Percentiles rank a stretch among this genome's conserved stretches.
Evolutionary conservation across 148 eudicot genomes (phyloP).

Genomic region (Dysphania ambrosioides): DNA sequence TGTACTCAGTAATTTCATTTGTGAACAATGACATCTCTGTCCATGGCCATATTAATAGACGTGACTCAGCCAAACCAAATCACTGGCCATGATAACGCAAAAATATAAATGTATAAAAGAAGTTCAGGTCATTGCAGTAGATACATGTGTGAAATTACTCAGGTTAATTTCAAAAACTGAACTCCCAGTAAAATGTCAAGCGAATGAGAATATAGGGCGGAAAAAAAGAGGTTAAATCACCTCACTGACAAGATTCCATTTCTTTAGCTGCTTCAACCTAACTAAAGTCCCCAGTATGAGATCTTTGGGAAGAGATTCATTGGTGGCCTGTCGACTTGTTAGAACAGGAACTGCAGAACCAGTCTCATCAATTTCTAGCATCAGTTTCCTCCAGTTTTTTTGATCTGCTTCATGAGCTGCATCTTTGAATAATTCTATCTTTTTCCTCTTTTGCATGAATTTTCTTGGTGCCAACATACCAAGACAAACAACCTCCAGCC

Average conservation of each 20-base stretch:
- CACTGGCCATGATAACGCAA: neutral
- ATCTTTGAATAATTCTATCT: constrained; percentile 68
- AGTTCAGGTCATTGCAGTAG: neutral
- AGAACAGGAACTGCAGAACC: constrained; percentile 76
- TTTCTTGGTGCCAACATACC: constrained; percentile 90
- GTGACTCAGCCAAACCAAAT: neutral
- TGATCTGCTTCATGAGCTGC: constrained; percentile 79
- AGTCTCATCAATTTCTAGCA: constrained; percentile 78
- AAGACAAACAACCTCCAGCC: constrained; percentile 60
- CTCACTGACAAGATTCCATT: constrained; percentile 93
- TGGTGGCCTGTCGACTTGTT: constrained; percentile 50
- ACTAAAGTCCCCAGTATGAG: constrained; percentile 80
- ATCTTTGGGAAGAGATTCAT: constrained; percentile 68
- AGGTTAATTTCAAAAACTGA: neutral
- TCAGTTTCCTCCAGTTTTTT: constrained; percentile 74
- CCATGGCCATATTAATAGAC: too few relatives aligned
- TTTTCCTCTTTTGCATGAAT: constrained; percentile 85
- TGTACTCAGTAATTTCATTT: neutral
- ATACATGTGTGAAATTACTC: neutral
- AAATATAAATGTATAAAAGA: neutral
- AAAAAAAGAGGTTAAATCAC: constrained; percentile 29
- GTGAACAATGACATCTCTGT: neutral
- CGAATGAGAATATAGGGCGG: constrained; percentile 4
- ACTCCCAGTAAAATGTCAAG: neutral
- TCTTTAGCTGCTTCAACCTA: constrained; percentile 90